Base-by-base conservation (phyloP, 306 rosid genomes). In the Mucuna pruriens region DNA sequence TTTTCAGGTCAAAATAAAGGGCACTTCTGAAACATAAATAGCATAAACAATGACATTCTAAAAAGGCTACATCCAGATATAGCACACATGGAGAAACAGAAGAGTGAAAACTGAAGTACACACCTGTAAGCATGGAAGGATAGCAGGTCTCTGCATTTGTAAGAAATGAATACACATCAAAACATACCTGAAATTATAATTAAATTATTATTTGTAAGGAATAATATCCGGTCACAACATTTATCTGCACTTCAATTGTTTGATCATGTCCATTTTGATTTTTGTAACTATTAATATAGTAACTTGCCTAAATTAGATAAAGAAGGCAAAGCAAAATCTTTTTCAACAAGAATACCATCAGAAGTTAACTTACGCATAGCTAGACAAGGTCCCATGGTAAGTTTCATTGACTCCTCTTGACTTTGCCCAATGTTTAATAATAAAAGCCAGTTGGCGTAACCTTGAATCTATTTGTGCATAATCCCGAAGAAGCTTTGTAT, bases 61-160 rank as follows among this genome's bases (percentile, higher is more conserved):
- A 29, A 29, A 66, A 46, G 23, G 39, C 73, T 36, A 60, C 46
- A 40, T 11, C 31, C 42, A 65, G 67, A 82, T n/a, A 58, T 42
- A 82, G 20, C 46, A 40, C 16, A 34, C 46, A 49, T 49, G 19
- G 36, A 61, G 48, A 7, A 61, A 39, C 48, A 46, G 75, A 69
- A 11, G 40, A 71, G 2, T 17, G 36, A 40, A 65, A 65, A 15
- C 60, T 40, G 38, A 62, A 33, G 76, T 42, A 74, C 85, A 84
- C 40, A 95, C 99, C 98, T 95, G 98, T 80, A 95, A 90, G 88
- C 99, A 95, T 22, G 99, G 99, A 79, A 95, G 99, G 80, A 95
- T 86, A 54, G 99, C 92, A 63, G 99, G 99, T 52, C 88, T 90
- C 15, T 92, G 85, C 68, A 76, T 88, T 86, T 95, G 99, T 79